Conservation (phyloP, 2,329 filamentous ascomycete genomes). For the Pezicula neosporulosa region DNA sequence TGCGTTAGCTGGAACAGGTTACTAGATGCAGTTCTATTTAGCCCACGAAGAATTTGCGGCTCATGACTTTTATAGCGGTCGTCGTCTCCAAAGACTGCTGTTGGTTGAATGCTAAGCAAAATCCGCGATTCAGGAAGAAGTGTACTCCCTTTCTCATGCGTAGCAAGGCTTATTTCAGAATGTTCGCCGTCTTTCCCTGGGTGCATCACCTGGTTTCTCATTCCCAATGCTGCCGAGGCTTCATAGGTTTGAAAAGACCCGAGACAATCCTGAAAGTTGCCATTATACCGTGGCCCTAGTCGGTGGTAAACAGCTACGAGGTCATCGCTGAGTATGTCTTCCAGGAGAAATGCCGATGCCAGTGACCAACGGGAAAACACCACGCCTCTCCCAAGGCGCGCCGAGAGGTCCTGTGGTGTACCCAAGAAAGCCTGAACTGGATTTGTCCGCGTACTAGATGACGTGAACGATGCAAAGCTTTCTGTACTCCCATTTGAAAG, state of each 20-base stretch:
- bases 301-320: constrained; percentile 87
- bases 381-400: constrained; percentile 67
- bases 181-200: constrained; percentile 78
- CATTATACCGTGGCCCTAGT: constrained; percentile 85
- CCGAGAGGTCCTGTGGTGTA: constrained; percentile 84
- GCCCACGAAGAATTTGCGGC: constrained; percentile 68
- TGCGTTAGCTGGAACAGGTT: constrained; percentile 67
- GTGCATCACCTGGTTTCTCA: constrained; percentile 88
- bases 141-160: constrained; percentile 77
- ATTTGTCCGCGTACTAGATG: constrained; percentile 52
- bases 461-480: constrained; percentile 68
- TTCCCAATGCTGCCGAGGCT: constrained; percentile 83
- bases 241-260: constrained; percentile 96
- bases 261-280: constrained; percentile 94
- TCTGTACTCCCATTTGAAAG: constrained; percentile 59
- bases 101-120: constrained; percentile 78
- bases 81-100: constrained; percentile 76
- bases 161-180: constrained; percentile 88
- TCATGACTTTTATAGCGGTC: constrained; percentile 69
- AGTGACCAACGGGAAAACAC: constrained; percentile 83
- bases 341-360: constrained; percentile 84
- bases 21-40: constrained; percentile 69
- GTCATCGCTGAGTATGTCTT: constrained; percentile 86
- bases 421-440: constrained; percentile 90
- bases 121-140: constrained; percentile 80